phyloP scores from a whole-genome alignment of 495 filamentous ascomycete genomes.

The Staphylotrichum tortipilum region DNA sequence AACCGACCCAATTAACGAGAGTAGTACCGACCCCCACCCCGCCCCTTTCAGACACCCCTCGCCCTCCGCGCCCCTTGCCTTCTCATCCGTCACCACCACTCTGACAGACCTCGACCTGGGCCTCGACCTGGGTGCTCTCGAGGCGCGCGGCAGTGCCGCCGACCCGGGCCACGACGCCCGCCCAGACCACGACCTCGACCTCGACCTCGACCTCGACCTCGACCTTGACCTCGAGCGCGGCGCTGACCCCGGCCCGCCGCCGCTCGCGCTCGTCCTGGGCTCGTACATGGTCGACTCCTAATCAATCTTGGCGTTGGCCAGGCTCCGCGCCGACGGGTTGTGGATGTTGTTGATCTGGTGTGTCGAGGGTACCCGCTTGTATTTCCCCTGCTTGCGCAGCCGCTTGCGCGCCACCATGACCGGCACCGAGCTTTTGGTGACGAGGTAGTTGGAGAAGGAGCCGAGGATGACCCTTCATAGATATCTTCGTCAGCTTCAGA shows the following conservation, averaged over 20 bases:
- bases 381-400: constrained; percentile 65
- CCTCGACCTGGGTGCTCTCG: no score
- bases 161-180: no score
- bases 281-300: constrained; percentile 29
- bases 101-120: no score
- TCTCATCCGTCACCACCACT: no score
- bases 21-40: no score
- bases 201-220: no score
- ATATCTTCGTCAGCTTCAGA: background rate
- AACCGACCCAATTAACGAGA: background rate
- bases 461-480: constrained; percentile 69
- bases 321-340: constrained; percentile 51
- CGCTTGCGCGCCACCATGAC: constrained; percentile 87
- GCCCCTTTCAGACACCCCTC: no score
- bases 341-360: constrained; percentile 66
- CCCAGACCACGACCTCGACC: no score
- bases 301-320: constrained; percentile 59
- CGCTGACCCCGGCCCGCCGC: background rate
- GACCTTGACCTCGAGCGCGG: background rate
- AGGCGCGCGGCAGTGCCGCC: no score
- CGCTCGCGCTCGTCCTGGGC: background rate
- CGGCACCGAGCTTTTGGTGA: constrained; percentile 91
- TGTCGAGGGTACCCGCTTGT: constrained; percentile 46
- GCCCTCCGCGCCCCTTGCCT: no score
- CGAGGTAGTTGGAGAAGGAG: constrained; percentile 93